Evolutionary conservation across 2,329 filamentous ascomycete species (phyloP), one percentile per base, ranked within the genome.

Genomic region (Bipolaris sorokiniana): DNA sequence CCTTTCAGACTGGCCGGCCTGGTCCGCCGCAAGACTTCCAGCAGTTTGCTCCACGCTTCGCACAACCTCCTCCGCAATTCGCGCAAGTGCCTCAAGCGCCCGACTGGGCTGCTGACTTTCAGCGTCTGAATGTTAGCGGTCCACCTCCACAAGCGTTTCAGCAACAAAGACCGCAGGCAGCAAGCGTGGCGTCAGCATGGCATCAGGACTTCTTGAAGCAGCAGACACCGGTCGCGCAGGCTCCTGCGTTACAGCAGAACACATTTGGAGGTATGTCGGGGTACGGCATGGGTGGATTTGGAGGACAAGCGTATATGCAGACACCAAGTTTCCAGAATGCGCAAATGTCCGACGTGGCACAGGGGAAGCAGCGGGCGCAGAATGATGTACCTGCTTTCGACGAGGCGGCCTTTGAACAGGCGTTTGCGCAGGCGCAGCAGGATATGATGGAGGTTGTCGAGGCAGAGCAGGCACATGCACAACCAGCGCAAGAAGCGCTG

Each of bases 1-100:
- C 87, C 44, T 91, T 91, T 64, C 87, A 90, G 74, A 80, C 81
- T 38, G 83, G 83, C 18, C 71, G 74, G 23, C 65, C 74, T 37
- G 71, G 70, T 11, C 71, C 76, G 47, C 74, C 77, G 51, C 71
- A 78, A 16, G 73, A 78, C 52, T 72, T 78, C 59, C 74, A 76
- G 51, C 71, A 73, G 47, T 66, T 69, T 47, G 66, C 56, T 46
- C 64, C 66, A 34, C 70, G 79, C 36, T 72, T 77, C 64, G 67
- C 78, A 61, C 51, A 78, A 66, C 71, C 79, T 68, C 73, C 70
- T 58, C 67, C 63, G 16, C 72, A 70, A 37, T 69, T 70, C 59
- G 68, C 71, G 56, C 74, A 70, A 52, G 65, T 68, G 51, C 72
- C 66, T 40, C 70, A 59, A 64, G 67, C 59, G 54, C 76, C 79